These are phyloP conservation scores for Eremochloa ophiuroides DNA, from an alignment of 176 grass and related monocot species.

Conservation along the genomic window DNA sequence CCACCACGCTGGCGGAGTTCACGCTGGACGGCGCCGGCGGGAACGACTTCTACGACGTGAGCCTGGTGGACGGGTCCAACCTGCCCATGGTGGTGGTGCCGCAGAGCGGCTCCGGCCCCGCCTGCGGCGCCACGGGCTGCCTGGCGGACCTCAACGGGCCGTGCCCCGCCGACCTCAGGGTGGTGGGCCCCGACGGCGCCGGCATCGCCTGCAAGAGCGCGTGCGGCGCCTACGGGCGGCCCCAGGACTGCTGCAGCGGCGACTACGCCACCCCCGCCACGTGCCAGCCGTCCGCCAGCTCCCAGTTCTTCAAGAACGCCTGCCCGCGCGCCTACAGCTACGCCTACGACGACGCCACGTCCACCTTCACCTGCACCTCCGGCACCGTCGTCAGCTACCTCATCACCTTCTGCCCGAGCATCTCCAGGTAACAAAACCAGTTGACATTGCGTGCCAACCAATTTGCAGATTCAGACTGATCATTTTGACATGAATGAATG, in stretches of 20 bases:
- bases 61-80: constrained; percentile 84
- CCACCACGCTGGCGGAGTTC: constrained; percentile 55
- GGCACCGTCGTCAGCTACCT: constrained; percentile 41
- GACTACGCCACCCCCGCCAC: constrained; percentile 33
- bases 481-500: not conserved
- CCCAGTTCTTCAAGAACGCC: constrained; percentile 60
- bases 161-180: constrained; percentile 57
- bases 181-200: constrained; percentile 12
- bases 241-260: constrained; percentile 71
- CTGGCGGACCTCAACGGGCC: constrained; percentile 58
- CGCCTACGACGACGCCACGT: constrained; percentile 64
- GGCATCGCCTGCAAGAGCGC: constrained; percentile 75
- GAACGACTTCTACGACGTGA: constrained; percentile 87
- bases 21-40: constrained; percentile 45
- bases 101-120: constrained; percentile 29
- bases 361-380: constrained; percentile 65
- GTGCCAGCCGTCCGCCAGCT: constrained; percentile 51
- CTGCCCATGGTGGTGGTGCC: constrained; percentile 54
- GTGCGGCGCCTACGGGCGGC: constrained; percentile 55
- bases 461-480: no score
- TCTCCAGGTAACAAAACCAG: constrained; percentile 37
- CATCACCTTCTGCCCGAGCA: constrained; percentile 70
- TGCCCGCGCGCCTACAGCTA: constrained; percentile 65
- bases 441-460: no score
- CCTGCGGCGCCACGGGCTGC: constrained; percentile 65